phyloP scores from a whole-genome alignment of 2,329 filamentous ascomycete species.

The Colletotrichum plurivorum region DNA sequence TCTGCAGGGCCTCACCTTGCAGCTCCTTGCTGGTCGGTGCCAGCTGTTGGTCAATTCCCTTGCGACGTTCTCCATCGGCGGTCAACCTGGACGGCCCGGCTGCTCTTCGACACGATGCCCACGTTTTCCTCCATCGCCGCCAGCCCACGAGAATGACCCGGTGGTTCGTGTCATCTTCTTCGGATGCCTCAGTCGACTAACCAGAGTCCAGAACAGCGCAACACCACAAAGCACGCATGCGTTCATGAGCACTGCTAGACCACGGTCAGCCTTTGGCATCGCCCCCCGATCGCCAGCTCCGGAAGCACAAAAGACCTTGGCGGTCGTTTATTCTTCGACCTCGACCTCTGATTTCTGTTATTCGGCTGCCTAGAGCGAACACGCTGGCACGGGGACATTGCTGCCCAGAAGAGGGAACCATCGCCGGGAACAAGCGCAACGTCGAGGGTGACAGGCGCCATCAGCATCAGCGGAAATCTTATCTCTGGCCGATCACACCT shows the following conservation, averaged over 20 bases:
- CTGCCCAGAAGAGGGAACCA: not conserved
- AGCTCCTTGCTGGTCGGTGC: constrained; percentile 8
- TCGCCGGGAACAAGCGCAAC: not conserved
- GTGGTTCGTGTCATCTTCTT: constrained; percentile 9
- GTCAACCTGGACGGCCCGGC: constrained; percentile 6
- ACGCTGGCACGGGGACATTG: not conserved
- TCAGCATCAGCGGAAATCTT: not conserved
- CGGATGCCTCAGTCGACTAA: constrained; percentile 8
- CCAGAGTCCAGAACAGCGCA: not conserved
- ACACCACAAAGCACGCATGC: not conserved
- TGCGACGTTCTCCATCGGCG: constrained; percentile 19
- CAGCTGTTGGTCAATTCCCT: constrained; percentile 35
- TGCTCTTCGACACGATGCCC: constrained; percentile 11
- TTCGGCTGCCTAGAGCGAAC: constrained; percentile 12
- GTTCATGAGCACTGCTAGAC: constrained; percentile 11
- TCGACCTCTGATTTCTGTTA: not conserved
- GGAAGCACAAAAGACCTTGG: constrained; percentile 22
- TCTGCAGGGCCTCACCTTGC: constrained; percentile 28
- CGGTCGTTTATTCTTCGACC: not conserved
- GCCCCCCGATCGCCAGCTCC: constrained; percentile 9
- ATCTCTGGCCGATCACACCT: constrained; percentile 25
- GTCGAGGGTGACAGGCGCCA: not conserved
- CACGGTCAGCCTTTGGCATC: constrained; percentile 7
- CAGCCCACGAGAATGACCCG: not conserved
- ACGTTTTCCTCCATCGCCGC: constrained; percentile 14